Percentiles rank a stretch among this genome's conserved stretches.
Conservation (phyloP, 108 stramenopile genomes). For the Skeletonema tropicum region DNA sequence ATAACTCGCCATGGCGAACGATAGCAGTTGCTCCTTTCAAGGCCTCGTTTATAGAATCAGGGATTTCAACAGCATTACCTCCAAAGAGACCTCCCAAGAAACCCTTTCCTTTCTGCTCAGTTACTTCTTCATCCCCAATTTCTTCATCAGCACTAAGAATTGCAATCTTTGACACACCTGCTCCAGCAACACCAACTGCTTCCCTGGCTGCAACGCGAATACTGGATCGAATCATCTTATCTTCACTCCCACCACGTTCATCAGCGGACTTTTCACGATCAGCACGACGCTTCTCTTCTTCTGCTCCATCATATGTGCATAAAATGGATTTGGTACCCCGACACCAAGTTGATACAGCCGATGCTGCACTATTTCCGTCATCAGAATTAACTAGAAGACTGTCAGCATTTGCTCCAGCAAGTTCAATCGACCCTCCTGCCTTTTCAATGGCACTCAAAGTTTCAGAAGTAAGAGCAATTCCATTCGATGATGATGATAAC, state of each 20-base stretch:
- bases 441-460: slow-evolving; percentile 44
- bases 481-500: slow-evolving; percentile 3
- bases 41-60: slow-evolving; percentile 52
- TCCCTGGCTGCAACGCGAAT: slow-evolving; percentile 65
- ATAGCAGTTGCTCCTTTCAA: slow-evolving; percentile 33
- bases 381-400: slow-evolving; percentile 44
- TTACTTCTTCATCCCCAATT: slow-evolving; percentile 22
- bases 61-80: slow-evolving; percentile 44
- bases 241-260: slow-evolving; percentile 38
- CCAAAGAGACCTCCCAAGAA: slow-evolving; percentile 46
- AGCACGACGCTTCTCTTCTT: slow-evolving; percentile 25
- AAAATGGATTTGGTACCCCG: slow-evolving; percentile 48
- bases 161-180: slow-evolving; percentile 49
- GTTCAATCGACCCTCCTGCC: slow-evolving; percentile 62
- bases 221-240: slow-evolving; percentile 34
- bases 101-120: slow-evolving; percentile 23
- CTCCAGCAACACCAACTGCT: slow-evolving; percentile 30
- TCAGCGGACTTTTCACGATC: slow-evolving; percentile 9
- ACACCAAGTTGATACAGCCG: slow-evolving; percentile 68
- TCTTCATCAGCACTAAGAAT: slow-evolving; percentile 58
- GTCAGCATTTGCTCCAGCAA: slow-evolving; percentile 66
- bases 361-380: slow-evolving; percentile 30
- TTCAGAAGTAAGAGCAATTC: slow-evolving; percentile 36
- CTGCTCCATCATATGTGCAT: slow-evolving; percentile 65
- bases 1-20: slow-evolving; percentile 74